A percentile compares a stretch with the other conserved stretches of the same genome.
phyloP scores from a whole-genome alignment of 1,139 yeast genomes.

The Meyerozyma guilliermondii region DNA sequence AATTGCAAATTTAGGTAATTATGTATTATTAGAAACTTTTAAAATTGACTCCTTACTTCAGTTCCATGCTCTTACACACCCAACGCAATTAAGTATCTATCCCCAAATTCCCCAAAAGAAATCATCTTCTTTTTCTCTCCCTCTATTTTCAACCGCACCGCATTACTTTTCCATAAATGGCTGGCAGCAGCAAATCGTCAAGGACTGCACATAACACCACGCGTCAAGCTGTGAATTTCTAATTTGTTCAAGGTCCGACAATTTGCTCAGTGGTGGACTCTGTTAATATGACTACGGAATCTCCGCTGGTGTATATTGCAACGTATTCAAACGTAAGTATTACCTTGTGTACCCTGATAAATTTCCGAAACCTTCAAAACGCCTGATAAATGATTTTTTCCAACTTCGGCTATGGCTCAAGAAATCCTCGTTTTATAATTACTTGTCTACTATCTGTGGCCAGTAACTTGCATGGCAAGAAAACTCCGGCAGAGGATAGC shows the following conservation, averaged over 20 bases:
- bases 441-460: no score
- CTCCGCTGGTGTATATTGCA: conserved; percentile 5
- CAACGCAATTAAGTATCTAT: no score
- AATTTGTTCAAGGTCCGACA: neutral
- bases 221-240: conserved; percentile 1
- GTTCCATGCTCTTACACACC: no score
- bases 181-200: conserved; percentile 1
- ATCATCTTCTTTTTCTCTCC: neutral
- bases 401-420: neutral
- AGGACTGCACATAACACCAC: neutral
- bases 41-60: no score
- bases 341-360: neutral
- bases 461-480: no score
- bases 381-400: neutral
- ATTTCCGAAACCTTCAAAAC: neutral
- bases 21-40: no score
- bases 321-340: conserved; percentile 5
- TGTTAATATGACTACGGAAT: neutral
- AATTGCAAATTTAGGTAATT: no score
- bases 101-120: neutral
- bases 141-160: neutral
- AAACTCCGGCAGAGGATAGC: no score
- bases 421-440: no score
- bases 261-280: neutral
- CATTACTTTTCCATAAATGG: conserved; percentile 1